Evolutionary conservation across 129 eudicot species (phyloP).

Genomic region (Logfia minima): DNA sequence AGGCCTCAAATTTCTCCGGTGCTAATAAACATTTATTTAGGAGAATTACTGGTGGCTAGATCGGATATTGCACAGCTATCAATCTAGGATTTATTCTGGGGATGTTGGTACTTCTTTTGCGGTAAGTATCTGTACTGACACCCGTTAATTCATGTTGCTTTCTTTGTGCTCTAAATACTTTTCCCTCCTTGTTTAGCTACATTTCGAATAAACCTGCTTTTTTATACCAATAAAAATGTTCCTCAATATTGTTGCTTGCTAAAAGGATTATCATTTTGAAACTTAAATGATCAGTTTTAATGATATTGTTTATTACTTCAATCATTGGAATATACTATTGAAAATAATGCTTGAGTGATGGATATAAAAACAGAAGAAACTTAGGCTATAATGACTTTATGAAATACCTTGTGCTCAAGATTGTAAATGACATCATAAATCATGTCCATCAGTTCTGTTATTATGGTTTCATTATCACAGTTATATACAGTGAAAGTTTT

Average conservation of each 20-base stretch:
- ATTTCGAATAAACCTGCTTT: background rate
- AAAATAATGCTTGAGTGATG: background rate
- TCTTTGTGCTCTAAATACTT: background rate
- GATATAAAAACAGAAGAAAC: background rate
- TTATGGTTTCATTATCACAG: background rate
- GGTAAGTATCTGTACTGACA: conserved; percentile 37
- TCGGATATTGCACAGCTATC: conserved; percentile 79
- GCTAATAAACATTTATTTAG: conserved; percentile 44
- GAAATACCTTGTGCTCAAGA: background rate
- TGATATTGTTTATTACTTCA: conserved; percentile 3
- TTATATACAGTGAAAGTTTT: background rate
- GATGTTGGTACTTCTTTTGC: conserved; percentile 73
- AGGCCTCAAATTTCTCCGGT: background rate
- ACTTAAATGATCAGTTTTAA: background rate
- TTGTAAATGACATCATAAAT: background rate
- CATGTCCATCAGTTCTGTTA: background rate
- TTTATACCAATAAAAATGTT: background rate
- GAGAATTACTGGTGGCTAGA: conserved; percentile 90
- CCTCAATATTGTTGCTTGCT: background rate
- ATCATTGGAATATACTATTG: conserved; percentile 1
- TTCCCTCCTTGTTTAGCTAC: background rate
- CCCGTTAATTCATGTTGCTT: background rate
- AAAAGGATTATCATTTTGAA: background rate
- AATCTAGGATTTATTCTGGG: conserved; percentile 84
- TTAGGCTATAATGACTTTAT: background rate